Base-by-base conservation (phyloP, 352 stramenopile genomes). In the Phytophthora pini region DNA sequence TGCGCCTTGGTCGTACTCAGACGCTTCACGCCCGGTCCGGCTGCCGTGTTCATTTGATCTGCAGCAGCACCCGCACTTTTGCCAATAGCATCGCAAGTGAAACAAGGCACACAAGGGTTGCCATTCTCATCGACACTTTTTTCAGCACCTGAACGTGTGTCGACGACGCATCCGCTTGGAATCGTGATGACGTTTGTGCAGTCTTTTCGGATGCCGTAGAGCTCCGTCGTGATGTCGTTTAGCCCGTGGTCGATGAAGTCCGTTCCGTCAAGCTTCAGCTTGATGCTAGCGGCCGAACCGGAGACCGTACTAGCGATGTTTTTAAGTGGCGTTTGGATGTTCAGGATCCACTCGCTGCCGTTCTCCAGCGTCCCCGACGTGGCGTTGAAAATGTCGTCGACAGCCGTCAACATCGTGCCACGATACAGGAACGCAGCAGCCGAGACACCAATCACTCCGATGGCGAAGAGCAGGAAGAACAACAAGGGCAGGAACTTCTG, bases 401-500 rank as follows among this genome's bases (percentile, higher is more conserved):
- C 68, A 11, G 74, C 74, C 4, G 49, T 53, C 4, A 78, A 74
- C 22, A 90, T 60, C 8, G 76, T 84, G 38, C 77, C 79, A 12
- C 82, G 79, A 61, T 90, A 90, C 40, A 89, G 57, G 39, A 88
- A 74, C 2, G 83, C 72, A 3, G 78, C 75, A 13, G 73, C 78
- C 1, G 80, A 82, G 1, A 87, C 75, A 0, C 55, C 77, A 0
- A 86, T 38, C 15, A 92, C 72, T 11, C 68, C 81, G 13, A 85
- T 65, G 2, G 76, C 52, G 27, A 92, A 92, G 12, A 90, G 43
- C 11, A 92, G 27, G 64, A 80, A 92, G 50, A 92, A 90, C 0
- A 90, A 41, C 51, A 90, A 20, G 1, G 84, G 84, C 34, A 79
- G 50, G 44, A 88, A 87, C 62, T 92, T 92, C 55, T 92, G 65